Percentiles rank a stretch among this genome's conserved stretches.
Evolutionary conservation across 441 rosid genomes (phyloP).

Genomic region (Populus hybrid): DNA sequence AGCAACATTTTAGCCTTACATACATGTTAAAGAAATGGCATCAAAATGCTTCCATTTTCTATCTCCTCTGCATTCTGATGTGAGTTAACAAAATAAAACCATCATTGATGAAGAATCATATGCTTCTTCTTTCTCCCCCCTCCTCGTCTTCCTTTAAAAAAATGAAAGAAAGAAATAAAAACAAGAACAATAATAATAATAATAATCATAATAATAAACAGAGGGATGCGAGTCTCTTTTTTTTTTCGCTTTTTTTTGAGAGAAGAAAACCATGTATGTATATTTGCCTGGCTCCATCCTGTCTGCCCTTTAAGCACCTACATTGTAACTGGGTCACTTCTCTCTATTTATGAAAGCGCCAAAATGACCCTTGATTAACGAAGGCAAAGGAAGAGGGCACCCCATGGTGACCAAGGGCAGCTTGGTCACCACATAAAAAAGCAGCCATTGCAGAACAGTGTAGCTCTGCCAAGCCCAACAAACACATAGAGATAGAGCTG

Average conservation of each 20-base stretch:
- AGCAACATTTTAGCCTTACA: neutral
- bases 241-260: no score
- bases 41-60: slow-evolving; percentile 11
- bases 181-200: no score
- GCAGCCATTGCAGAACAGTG: slow-evolving; percentile 18
- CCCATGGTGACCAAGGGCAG: slow-evolving; percentile 26
- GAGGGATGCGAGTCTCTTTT: no score
- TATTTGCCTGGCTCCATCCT: slow-evolving; percentile 76
- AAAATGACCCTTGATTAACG: slow-evolving; percentile 31
- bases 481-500: neutral
- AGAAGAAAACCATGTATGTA: slow-evolving; percentile 2
- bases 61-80: slow-evolving; percentile 13
- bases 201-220: no score
- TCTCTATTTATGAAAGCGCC: slow-evolving; percentile 33
- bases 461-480: slow-evolving; percentile 12
- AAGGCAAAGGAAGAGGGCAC: slow-evolving; percentile 14
- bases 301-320: slow-evolving; percentile 51
- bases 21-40: slow-evolving; percentile 12
- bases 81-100: slow-evolving; percentile 1
- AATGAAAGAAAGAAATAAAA: neutral
- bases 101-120: slow-evolving; percentile 3
- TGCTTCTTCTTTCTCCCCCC: neutral
- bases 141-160: slow-evolving; percentile 12
- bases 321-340: slow-evolving; percentile 26
- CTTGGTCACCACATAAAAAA: slow-evolving; percentile 28